These are phyloP conservation scores for Leucaena leucocephala DNA, from an alignment of 306 rosid genomes.

Conservation along the genomic window DNA sequence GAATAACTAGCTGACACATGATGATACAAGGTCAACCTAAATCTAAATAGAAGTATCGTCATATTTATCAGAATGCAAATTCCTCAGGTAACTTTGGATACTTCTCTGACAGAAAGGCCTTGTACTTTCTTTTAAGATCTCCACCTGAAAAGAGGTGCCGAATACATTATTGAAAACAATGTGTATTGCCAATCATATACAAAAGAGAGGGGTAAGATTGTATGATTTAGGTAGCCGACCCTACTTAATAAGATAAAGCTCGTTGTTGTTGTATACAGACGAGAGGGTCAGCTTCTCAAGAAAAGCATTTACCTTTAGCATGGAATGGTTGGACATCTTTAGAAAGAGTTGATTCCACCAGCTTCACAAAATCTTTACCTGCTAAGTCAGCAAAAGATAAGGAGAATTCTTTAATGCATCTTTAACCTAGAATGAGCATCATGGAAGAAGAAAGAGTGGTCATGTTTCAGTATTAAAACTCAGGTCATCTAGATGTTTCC, in stretches of 20 bases:
- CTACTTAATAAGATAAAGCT: no score
- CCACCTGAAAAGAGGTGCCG: conserved; percentile 35
- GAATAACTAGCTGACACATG: background rate
- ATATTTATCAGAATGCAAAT: conserved; percentile 40
- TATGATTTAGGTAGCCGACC: no score
- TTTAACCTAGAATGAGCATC: background rate
- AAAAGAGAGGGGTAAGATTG: no score
- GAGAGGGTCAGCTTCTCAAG: background rate
- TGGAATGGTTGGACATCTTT: conserved; percentile 42
- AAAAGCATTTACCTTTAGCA: conserved; percentile 38
- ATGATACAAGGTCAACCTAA: background rate
- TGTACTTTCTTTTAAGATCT: conserved; percentile 46
- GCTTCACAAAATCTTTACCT: conserved; percentile 40
- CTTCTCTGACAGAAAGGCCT: conserved; percentile 41
- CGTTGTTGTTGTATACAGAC: no score
- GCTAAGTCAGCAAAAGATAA: conserved; percentile 12
- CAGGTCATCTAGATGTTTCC: background rate
- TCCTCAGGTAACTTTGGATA: conserved; percentile 46
- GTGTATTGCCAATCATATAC: background rate
- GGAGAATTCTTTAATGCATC: background rate
- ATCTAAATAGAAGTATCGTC: background rate
- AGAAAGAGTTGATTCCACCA: conserved; percentile 50
- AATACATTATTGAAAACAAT: background rate
- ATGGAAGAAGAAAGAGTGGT: background rate
- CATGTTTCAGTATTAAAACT: background rate